Evolutionary conservation across 1,284 basidiomycete genomes (phyloP), one percentile per base, ranked within the genome.

Genomic region (Agroathelia rolfsii): DNA sequence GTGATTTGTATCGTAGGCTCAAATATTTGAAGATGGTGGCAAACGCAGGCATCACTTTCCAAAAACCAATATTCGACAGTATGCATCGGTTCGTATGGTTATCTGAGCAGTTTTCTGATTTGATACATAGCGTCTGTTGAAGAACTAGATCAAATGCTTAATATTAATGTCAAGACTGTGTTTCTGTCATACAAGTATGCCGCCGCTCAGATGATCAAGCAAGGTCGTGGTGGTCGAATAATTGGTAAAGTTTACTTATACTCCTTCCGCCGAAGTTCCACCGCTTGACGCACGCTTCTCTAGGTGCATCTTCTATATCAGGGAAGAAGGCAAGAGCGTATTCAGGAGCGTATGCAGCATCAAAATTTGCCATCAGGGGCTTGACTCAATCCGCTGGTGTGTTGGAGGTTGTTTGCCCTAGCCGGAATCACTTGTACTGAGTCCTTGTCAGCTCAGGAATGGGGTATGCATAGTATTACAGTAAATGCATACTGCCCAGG

Each of bases 181-280:
- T 49, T 61, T 30, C 41, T 55, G 15, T 61, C 55, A 38, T 61
- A 61, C 28, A 58, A 60, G 39, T 49, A 54, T 10, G 58, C 55
- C 3, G 59, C 54, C 11, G 27, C 29, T 5, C 51, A 53, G 21
- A 55, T 60, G 55, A 47, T 59, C 30, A 37, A 38, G 33, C 58
- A 60, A 43, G 58, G 54, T 22, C 24, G 27, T 2, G 47, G 47
- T 4, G 47, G 47, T 8, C 29, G 47, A 9, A 47, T 47, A 17
- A 40, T 49, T 15, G 45, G 48, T 4, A 23, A 36, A 43, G 44
- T 42, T 21, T 22, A 11, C 12, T 21, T 32, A 10, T 24, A 24
- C 8, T 33, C 8, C 22, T 24, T 9, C 8, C 22, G 9, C n/a
- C n/a, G n/a, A n/a, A n/a, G 15, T n/a, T 3, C 34, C n/a, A n/a